phyloP scores from a whole-genome alignment of 2,329 filamentous ascomycete species.

The Microdochium paspali region DNA sequence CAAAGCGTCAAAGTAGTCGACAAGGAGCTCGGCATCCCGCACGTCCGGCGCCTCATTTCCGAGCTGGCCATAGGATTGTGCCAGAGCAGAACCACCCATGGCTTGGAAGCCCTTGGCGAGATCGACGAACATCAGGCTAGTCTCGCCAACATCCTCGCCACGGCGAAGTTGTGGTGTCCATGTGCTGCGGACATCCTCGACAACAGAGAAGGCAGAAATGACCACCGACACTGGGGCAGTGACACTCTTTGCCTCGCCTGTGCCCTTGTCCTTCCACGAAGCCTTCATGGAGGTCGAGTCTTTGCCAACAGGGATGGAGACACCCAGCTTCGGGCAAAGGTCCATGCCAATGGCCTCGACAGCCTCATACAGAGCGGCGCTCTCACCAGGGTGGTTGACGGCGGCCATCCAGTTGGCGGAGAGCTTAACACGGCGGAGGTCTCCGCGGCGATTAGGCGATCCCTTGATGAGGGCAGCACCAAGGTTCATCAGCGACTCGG shows the following conservation, averaged over 20 bases:
- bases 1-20: conserved; percentile 87
- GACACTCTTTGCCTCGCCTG: conserved; percentile 67
- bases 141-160: conserved; percentile 80
- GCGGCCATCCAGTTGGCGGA: conserved; percentile 99
- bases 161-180: conserved; percentile 89
- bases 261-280: conserved; percentile 70
- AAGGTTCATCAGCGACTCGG: conserved; percentile 86
- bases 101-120: conserved; percentile 72
- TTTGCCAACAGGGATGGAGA: conserved; percentile 94
- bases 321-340: conserved; percentile 78
- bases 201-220: conserved; percentile 82
- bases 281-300: conserved; percentile 99
- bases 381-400: conserved; percentile 87
- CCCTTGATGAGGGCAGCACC: conserved; percentile 43
- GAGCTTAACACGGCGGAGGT: conserved; percentile 71
- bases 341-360: conserved; percentile 90
- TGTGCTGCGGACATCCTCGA: conserved; percentile 72
- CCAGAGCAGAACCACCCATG: conserved; percentile 82
- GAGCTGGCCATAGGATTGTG: conserved; percentile 79
- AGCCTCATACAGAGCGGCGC: conserved; percentile 84
- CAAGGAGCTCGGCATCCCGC: conserved; percentile 68
- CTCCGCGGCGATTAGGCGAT: conserved; percentile 37
- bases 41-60: conserved; percentile 82
- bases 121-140: conserved; percentile 82
- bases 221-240: conserved; percentile 87